Percentiles rank a stretch among this genome's conserved stretches.
Conservation (phyloP, 305 asterid species). For the Fraxinus floribunda region DNA sequence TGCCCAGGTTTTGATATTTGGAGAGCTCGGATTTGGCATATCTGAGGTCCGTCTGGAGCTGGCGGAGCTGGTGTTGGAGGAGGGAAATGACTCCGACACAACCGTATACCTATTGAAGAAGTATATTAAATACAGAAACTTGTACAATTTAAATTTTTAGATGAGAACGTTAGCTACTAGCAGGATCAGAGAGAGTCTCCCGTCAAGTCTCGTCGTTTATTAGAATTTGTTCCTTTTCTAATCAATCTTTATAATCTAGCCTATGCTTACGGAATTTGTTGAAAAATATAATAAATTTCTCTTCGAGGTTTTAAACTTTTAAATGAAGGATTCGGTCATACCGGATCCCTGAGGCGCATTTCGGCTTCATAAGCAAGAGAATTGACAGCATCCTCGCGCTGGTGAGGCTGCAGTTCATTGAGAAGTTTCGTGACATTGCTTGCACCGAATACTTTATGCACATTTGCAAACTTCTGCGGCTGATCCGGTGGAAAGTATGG, state of each 20-base stretch:
- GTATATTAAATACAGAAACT: background rate
- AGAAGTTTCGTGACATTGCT: slow-evolving; percentile 37
- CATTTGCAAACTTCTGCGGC: slow-evolving; percentile 30
- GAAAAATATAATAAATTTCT: background rate
- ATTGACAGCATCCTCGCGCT: slow-evolving; percentile 34
- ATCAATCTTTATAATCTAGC: no score
- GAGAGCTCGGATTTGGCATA: slow-evolving; percentile 79
- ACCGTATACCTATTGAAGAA: slow-evolving; percentile 40
- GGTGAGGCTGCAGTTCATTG: slow-evolving; percentile 31
- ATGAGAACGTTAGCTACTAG: no score
- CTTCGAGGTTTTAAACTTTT: background rate
- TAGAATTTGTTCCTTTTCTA: no score
- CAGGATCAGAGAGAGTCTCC: no score
- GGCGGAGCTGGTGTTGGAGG: slow-evolving; percentile 79
- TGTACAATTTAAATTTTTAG: background rate
- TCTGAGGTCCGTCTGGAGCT: slow-evolving; percentile 70
- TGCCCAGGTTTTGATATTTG: slow-evolving; percentile 62
- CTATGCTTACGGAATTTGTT: background rate
- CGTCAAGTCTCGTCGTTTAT: no score
- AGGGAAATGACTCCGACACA: slow-evolving; percentile 87
- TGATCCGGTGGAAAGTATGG: slow-evolving; percentile 40
- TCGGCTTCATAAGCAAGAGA: slow-evolving; percentile 38
- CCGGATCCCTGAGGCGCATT: slow-evolving; percentile 34
- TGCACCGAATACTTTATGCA: slow-evolving; percentile 37
- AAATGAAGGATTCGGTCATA: background rate